Percentiles rank a stretch among this genome's conserved stretches.
phyloP scores from a whole-genome alignment of 148 eudicot genomes.

The Rhododendron ferrugineum region DNA sequence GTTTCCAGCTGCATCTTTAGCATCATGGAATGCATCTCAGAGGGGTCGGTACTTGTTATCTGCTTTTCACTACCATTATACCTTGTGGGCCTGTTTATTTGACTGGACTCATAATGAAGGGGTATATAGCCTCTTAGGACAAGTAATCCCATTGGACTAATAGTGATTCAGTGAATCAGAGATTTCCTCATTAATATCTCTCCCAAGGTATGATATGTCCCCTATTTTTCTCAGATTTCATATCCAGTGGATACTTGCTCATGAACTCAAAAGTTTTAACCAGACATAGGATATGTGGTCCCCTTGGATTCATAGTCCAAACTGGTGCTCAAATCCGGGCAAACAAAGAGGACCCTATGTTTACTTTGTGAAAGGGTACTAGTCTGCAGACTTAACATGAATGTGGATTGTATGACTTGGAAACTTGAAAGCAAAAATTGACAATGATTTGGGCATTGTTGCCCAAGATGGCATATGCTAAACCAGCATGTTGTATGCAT shows the following conservation, averaged over 20 bases:
- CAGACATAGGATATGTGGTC: background rate
- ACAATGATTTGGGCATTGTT: background rate
- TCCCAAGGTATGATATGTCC: background rate
- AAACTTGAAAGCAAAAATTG: background rate
- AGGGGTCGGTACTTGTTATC: slow-evolving; percentile 11
- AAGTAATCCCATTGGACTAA: background rate
- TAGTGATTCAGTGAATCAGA: background rate
- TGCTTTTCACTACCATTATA: background rate
- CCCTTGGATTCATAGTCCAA: background rate
- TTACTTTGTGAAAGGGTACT: background rate
- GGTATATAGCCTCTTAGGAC: background rate
- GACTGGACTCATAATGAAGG: background rate
- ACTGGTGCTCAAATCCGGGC: background rate
- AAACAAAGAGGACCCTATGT: background rate
- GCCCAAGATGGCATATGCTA: background rate
- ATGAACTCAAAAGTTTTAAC: background rate
- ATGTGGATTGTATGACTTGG: background rate
- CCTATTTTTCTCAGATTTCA: background rate
- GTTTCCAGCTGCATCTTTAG: slow-evolving; percentile 9
- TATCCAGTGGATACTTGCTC: background rate
- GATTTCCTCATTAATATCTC: background rate
- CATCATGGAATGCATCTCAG: slow-evolving; percentile 19
- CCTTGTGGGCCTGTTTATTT: background rate
- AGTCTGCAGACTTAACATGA: background rate
- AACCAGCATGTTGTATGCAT: background rate